Base-by-base conservation (phyloP, 345 rosid species). In the Brassica cretica region DNA sequence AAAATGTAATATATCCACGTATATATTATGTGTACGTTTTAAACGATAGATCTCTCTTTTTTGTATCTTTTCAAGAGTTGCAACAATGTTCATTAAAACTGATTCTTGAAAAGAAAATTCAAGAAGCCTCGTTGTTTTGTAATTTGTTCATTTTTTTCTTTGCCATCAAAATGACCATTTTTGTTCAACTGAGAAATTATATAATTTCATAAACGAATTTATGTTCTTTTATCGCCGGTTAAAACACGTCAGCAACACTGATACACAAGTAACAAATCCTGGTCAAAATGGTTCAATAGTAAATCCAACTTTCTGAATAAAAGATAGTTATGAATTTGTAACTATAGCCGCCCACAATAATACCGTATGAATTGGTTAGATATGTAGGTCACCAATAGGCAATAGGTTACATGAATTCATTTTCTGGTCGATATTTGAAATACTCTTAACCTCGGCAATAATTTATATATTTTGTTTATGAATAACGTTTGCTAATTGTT, bases 61-160 rank as follows among this genome's bases (percentile, higher is more conserved):
- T 35, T 51, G 11, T 63, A 11, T 53, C 21, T 63, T 46, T 75
- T 15, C 60, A 46, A 46, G 14, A 68, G 79, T 46, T 76, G 14
- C 62, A 46, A 19, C 30, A 3, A 9, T 76, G 70, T 24, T 68
- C 63, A 76, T 55, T n/a, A 5, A 70, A 62, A 62, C 6, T 68
- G 24, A 44, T 64, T 70, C 24, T 35, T 53, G 18, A 35, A 41
- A 41, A 56, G 41, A 66, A 27, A 19, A n/a, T 14, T 14, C 62
- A 39, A 58, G 55, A 72, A 66, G 39, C 59, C 61, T 66, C 10
- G 9, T 64, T 64, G 32, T 55, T 41, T 62, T 66, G 21, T 72
- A 30, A 5, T 66, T 72, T 59, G 76, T 66, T 58, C 68, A 72
- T 21, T 72, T 32, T 15, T 64, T 71, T 71, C 18, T 51, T 3